phyloP scores from a whole-genome alignment of 2,329 filamentous ascomycete species.

The Xylariaceae sp. region DNA sequence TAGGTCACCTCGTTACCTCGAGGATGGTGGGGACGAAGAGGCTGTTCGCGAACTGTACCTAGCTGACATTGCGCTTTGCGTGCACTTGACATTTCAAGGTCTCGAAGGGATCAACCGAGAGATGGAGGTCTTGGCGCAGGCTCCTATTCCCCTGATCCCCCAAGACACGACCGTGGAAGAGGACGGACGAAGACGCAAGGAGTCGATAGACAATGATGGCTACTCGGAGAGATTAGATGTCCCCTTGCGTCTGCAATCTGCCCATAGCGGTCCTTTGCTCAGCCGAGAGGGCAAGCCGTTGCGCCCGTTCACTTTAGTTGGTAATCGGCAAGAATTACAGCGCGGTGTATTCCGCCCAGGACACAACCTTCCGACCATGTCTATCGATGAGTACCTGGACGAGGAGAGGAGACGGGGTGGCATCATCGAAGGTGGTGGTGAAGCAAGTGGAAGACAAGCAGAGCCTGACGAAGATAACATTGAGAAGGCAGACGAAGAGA shows the following conservation, averaged over 20 bases:
- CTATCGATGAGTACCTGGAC: constrained; percentile 95
- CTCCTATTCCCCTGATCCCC: constrained; percentile 59
- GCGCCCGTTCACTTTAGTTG: constrained; percentile 86
- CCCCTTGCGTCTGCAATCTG: constrained; percentile 57
- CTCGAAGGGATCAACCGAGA: constrained; percentile 90
- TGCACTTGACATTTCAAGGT: constrained; percentile 82
- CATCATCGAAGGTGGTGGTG: constrained; percentile 89
- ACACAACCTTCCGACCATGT: constrained; percentile 96
- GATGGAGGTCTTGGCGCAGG: constrained; percentile 78
- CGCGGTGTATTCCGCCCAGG: constrained; percentile 86
- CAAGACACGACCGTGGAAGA: constrained; percentile 54
- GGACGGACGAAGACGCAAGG: constrained; percentile 50
- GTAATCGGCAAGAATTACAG: constrained; percentile 75
- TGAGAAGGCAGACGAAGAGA: constrained; percentile 87
- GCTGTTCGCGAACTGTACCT: constrained; percentile 80
- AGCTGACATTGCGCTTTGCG: constrained; percentile 73
- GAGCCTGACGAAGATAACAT: constrained; percentile 89
- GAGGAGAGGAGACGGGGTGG: constrained; percentile 85
- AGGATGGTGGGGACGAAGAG: constrained; percentile 79
- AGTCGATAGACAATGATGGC: constrained; percentile 47
- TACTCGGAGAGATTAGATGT: constrained; percentile 79
- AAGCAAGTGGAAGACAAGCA: constrained; percentile 69
- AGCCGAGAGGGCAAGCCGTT: constrained; percentile 82
- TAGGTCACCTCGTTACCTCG: constrained; percentile 48
- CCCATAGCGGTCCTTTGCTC: constrained; percentile 72